phyloP scores from a whole-genome alignment of 176 grass and related monocot genomes.

The Zizania latifolia region DNA sequence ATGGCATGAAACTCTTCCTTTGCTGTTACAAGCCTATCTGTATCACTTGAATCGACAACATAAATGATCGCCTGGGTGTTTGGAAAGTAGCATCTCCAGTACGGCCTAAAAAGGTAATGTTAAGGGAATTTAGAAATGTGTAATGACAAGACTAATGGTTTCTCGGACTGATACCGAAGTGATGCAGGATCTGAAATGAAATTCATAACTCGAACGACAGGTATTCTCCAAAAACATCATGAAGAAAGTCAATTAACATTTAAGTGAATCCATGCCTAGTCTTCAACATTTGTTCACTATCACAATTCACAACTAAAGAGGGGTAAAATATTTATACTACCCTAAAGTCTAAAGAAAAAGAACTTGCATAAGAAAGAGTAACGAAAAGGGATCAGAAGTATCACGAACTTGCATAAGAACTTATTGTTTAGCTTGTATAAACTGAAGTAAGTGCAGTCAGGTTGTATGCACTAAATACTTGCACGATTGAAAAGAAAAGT shows the following conservation, averaged over 20 bases:
- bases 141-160: neutral
- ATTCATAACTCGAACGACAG: neutral
- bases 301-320: neutral
- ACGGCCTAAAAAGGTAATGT: slow-evolving; percentile 54
- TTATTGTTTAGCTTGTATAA: slow-evolving; percentile 1
- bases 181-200: neutral
- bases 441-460: neutral
- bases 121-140: neutral
- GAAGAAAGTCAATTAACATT: neutral
- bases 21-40: slow-evolving; percentile 92
- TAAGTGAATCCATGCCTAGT: neutral
- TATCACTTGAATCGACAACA: slow-evolving; percentile 99
- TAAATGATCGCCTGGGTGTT: slow-evolving; percentile 98
- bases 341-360: neutral
- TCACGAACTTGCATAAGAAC: too few relatives aligned
- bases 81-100: slow-evolving; percentile 99
- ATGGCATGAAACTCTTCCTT: slow-evolving; percentile 99
- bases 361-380: neutral
- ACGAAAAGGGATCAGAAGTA: neutral
- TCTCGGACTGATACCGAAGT: neutral
- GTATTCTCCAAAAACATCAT: too few relatives aligned
- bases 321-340: neutral
- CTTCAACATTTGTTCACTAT: neutral
- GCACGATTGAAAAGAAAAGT: neutral
- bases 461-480: neutral